Conservation (phyloP, 441 rosid genomes). For the Manihot esculenta region DNA sequence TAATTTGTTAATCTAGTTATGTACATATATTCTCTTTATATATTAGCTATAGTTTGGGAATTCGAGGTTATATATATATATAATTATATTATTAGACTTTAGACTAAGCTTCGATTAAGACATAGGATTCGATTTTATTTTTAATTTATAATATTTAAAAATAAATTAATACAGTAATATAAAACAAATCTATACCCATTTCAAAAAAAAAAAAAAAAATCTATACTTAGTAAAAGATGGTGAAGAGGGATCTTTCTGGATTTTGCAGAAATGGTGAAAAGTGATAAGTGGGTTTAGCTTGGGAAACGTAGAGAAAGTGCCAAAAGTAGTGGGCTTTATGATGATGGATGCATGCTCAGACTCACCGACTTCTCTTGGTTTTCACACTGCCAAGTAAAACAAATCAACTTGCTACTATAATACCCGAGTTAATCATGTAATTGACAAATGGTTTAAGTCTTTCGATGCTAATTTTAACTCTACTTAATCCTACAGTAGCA, state of each 20-base stretch:
- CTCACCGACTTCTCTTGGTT: neutral
- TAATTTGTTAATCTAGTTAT: neutral
- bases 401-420: neutral
- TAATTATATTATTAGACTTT: neutral
- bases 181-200: too few relatives aligned
- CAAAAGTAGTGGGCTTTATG: conserved; percentile 24
- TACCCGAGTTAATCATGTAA: neutral
- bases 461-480: neutral
- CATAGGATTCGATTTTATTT: too few relatives aligned
- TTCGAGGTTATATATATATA: neutral
- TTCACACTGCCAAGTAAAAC: neutral
- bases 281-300: conserved; percentile 5
- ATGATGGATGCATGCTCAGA: conserved; percentile 22
- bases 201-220: too few relatives aligned
- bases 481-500: neutral
- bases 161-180: too few relatives aligned
- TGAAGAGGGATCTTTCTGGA: conserved; percentile 10
- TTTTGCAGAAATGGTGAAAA: neutral
- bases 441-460: conserved; percentile 8
- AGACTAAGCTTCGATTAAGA: too few relatives aligned
- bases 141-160: too few relatives aligned
- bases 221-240: too few relatives aligned
- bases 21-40: too few relatives aligned
- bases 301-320: conserved; percentile 34
- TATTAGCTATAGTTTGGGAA: too few relatives aligned